Evolutionary conservation across 2,329 filamentous ascomycete species (phyloP).

Genomic region (Clonostachys chloroleuca): DNA sequence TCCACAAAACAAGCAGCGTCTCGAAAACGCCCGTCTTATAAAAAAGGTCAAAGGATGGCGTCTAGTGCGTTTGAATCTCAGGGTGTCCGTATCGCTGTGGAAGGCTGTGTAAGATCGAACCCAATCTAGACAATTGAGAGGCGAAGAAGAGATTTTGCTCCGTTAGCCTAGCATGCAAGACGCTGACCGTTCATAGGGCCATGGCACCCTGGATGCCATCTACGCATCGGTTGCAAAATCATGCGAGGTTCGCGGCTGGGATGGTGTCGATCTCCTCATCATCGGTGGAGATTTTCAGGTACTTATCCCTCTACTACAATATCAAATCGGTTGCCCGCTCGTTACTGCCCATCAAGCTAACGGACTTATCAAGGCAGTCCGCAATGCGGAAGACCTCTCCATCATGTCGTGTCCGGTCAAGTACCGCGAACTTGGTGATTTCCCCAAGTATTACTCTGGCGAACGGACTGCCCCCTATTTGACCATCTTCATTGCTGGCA

Average conservation of each 20-base stretch:
- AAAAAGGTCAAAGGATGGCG: no score
- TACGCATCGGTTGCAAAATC: constrained; percentile 73
- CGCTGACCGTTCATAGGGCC: constrained; percentile 55
- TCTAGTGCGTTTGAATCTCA: constrained; percentile 19
- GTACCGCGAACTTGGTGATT: constrained; percentile 85
- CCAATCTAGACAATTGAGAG: not conserved
- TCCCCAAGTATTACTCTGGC: constrained; percentile 90
- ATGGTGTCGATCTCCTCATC: constrained; percentile 81
- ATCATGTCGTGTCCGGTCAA: constrained; percentile 88
- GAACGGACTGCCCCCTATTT: constrained; percentile 73
- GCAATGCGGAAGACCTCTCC: constrained; percentile 82
- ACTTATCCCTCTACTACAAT: constrained; percentile 7
- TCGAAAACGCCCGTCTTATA: no score
- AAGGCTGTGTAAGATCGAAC: constrained; percentile 69
- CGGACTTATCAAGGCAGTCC: constrained; percentile 57
- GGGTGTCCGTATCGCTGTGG: constrained; percentile 72
- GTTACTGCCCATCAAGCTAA: not conserved
- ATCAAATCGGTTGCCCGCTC: not conserved
- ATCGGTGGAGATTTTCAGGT: constrained; percentile 96
- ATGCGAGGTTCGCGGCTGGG: constrained; percentile 70
- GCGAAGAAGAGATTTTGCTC: not conserved
- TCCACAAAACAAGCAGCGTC: no score
- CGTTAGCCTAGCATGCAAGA: not conserved
- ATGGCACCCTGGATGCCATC: constrained; percentile 87
- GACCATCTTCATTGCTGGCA: constrained; percentile 89